phyloP scores from a whole-genome alignment of 2,329 filamentous ascomycete species.

The Niveomyces coronatus region DNA sequence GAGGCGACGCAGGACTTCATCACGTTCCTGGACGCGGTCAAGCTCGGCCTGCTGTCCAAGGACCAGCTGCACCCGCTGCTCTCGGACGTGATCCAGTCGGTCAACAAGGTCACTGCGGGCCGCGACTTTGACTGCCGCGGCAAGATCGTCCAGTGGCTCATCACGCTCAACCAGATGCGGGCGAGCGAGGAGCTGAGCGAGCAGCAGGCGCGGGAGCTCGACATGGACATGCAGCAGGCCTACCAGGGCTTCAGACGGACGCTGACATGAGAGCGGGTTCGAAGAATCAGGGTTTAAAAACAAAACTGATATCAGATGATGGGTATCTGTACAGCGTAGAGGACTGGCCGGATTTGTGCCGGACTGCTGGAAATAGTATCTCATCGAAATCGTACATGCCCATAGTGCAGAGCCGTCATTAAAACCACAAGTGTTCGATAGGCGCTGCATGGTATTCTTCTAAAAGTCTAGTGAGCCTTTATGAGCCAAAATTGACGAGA shows the following conservation, averaged over 20 bases:
- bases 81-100: constrained; percentile 91
- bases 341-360: no score
- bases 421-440: no score
- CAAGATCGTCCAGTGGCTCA: constrained; percentile 98
- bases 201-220: constrained; percentile 77
- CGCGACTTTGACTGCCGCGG: constrained; percentile 89
- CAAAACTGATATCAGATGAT: no score
- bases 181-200: constrained; percentile 84
- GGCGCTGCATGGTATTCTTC: no score
- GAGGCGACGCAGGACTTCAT: constrained; percentile 97
- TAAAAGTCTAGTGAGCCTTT: no score
- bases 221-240: constrained; percentile 87
- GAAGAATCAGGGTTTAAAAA: no score
- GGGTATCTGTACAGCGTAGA: no score
- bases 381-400: no score
- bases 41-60: constrained; percentile 85
- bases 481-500: no score
- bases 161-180: constrained; percentile 94
- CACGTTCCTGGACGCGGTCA: constrained; percentile 90
- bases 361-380: no score
- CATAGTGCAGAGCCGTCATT: no score
- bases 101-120: constrained; percentile 95
- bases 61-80: constrained; percentile 92
- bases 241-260: constrained; percentile 89
- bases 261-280: constrained; percentile 42